These are phyloP conservation scores for Dryadomyces sulphureus DNA, from an alignment of 2,329 filamentous ascomycete genomes.

Conservation along the genomic window DNA sequence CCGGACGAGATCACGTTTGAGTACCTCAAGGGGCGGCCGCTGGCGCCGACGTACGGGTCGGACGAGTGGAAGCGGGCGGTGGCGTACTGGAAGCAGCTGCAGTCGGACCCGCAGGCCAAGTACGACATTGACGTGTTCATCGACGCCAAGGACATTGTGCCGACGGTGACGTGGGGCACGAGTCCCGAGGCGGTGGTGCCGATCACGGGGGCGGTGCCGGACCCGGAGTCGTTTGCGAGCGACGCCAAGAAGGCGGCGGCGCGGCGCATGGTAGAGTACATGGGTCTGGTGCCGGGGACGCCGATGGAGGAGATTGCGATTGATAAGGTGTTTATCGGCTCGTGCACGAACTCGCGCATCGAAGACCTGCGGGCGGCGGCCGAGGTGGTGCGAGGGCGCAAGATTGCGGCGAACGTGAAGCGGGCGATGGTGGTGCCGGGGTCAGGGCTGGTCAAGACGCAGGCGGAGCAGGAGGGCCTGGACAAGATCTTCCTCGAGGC, in stretches of 20 bases:
- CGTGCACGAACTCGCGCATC: constrained; percentile 93
- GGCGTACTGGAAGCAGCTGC: constrained; percentile 75
- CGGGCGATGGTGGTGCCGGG: constrained; percentile 93
- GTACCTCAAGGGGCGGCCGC: constrained; percentile 80
- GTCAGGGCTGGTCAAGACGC: constrained; percentile 83
- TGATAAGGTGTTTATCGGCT: constrained; percentile 97
- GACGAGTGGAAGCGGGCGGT: constrained; percentile 81
- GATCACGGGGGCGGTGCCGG: constrained; percentile 80
- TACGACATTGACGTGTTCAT: constrained; percentile 85
- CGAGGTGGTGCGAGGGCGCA: constrained; percentile 71
- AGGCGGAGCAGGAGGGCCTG: constrained; percentile 81
- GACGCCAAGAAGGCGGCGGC: constrained; percentile 69
- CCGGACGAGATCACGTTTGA: constrained; percentile 90
- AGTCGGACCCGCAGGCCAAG: constrained; percentile 74
- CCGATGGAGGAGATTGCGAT: constrained; percentile 82
- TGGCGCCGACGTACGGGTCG: constrained; percentile 73
- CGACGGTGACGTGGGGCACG: constrained; percentile 93
- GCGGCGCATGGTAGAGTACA: constrained; percentile 79
- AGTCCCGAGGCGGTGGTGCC: constrained; percentile 93
- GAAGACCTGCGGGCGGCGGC: constrained; percentile 88
- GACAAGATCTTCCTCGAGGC: constrained; percentile 86
- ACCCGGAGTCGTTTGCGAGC: constrained; percentile 73
- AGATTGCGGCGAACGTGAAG: constrained; percentile 78
- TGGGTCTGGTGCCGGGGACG: constrained; percentile 78
- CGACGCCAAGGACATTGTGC: constrained; percentile 81